Evolutionary conservation across 345 rosid genomes (phyloP), one percentile per base, ranked within the genome.

Genomic region (Melastoma malabathricum): DNA sequence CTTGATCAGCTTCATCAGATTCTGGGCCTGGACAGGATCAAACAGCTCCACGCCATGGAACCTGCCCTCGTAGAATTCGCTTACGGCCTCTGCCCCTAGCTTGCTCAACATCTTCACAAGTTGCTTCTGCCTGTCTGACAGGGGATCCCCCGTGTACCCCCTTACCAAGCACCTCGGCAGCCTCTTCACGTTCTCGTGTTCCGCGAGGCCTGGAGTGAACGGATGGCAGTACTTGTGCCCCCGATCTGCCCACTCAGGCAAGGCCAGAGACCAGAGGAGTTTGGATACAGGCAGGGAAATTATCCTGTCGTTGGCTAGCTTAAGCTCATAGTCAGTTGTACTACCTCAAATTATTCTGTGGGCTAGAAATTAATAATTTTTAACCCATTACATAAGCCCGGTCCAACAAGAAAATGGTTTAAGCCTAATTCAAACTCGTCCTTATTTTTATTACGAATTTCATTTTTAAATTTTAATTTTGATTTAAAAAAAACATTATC

Each of bases 161-260:
- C 29, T 56, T 18, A 86, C 59, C 2, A 70, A 64, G 58, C 78
- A 72, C 58, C 58, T 56, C 6, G 80, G 87, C 4, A 90, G 61
- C 59, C 75, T 71, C 59, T 65, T 56, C 61, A 82, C 76, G 44
- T 72, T 78, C 47, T 61, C 78, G 13, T 38, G 59, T 1, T 60
- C 18, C 18, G 70, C 46, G 13, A 64, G 77, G 2, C 51, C 52
- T 5, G 49, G 50, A 12, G 56, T 64, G 22, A 61, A 55, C 10
- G 87, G 96, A 50, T 90, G 82, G 52, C 85, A 66, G 47, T 73
- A 86, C 63, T 73, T 82, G 52, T 84, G 98, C 47, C 82, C 92
- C 0, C 96, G 84, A 48, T 80, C 79, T 0, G 75, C 84, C 7
- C 68, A 89, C 20, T 63, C 4, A 0, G 96, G 94, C 62, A 90